Percentiles rank a stretch among this genome's conserved stretches.
Evolutionary conservation across 768 basidiomycete genomes (phyloP).

Genomic region (Suillus paluster): DNA sequence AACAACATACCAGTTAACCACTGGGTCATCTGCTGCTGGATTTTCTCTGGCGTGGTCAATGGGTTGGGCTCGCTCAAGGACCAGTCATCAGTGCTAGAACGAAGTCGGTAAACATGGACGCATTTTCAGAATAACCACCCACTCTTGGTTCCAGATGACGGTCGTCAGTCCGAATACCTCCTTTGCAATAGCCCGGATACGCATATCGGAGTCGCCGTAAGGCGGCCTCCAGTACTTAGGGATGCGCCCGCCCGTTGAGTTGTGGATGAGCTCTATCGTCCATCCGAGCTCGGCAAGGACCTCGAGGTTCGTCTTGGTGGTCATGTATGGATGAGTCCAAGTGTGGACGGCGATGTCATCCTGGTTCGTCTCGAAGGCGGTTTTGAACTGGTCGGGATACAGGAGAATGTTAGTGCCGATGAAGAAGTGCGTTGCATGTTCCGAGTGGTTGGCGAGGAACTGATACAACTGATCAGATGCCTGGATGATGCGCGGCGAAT

Average conservation of each 20-base stretch:
- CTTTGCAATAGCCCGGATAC: constrained; percentile 84
- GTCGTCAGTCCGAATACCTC: constrained; percentile 85
- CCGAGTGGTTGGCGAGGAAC: constrained; percentile 68
- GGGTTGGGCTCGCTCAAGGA: constrained; percentile 46
- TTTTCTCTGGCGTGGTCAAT: constrained; percentile 48
- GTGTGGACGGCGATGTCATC: constrained; percentile 51
- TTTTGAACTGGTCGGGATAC: constrained; percentile 58
- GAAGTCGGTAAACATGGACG: neutral
- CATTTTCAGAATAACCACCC: constrained; percentile 23
- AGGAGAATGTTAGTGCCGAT: constrained; percentile 79
- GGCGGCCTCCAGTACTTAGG: constrained; percentile 88
- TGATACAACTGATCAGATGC: constrained; percentile 54
- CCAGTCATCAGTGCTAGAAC: constrained; percentile 76
- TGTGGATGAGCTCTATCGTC: constrained; percentile 78
- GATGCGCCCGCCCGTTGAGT: constrained; percentile 79
- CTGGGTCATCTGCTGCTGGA: constrained; percentile 52
- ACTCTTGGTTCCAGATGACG: constrained; percentile 94
- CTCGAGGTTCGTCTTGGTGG: constrained; percentile 68
- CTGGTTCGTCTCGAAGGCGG: constrained; percentile 46
- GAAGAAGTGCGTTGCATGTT: constrained; percentile 86
- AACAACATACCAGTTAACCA: constrained; percentile 57
- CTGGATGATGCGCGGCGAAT: constrained; percentile 26
- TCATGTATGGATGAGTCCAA: constrained; percentile 83
- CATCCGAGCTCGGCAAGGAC: constrained; percentile 78
- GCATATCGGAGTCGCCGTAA: constrained; percentile 82